These are phyloP conservation scores for Pseudozyma hubeiensis DNA, from an alignment of 1,284 basidiomycete species.

Conservation along the genomic window DNA sequence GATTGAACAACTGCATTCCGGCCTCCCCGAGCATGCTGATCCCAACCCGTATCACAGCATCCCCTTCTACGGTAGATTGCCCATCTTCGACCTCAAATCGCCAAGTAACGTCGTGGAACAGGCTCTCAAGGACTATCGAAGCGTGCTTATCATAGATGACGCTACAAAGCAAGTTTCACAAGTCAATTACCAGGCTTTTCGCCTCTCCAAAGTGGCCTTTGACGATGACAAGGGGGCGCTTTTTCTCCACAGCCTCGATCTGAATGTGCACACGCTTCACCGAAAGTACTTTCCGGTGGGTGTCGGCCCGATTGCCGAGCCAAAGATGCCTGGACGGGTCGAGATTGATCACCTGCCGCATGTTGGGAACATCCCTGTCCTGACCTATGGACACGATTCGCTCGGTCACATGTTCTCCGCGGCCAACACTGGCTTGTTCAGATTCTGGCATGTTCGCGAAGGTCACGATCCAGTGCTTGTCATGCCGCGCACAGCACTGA, in stretches of 20 bases:
- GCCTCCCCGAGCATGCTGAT: neutral
- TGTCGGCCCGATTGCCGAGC: neutral
- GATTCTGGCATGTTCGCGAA: constrained; percentile 8
- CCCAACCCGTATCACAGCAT: neutral
- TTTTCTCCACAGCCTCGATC: neutral
- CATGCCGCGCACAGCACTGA: neutral
- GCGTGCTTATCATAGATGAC: constrained; percentile 7
- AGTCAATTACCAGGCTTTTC: neutral
- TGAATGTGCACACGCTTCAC: neutral
- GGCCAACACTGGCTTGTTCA: too few relatives aligned
- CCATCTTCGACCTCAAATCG: neutral
- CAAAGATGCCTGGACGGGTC: neutral
- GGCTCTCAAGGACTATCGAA: constrained; percentile 5
- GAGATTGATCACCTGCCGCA: constrained; percentile 6
- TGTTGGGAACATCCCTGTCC: constrained; percentile 3
- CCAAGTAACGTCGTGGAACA: neutral
- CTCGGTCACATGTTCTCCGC: constrained; percentile 16
- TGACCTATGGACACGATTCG: neutral
- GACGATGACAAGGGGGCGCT: neutral
- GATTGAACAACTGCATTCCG: neutral
- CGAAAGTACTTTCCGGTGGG: neutral
- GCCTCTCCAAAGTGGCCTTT: neutral
- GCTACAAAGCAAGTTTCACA: neutral
- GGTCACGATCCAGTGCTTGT: neutral
- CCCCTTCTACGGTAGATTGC: constrained; percentile 2